Base-by-base conservation (phyloP, 345 rosid species). In the Salix arbutifolia region DNA sequence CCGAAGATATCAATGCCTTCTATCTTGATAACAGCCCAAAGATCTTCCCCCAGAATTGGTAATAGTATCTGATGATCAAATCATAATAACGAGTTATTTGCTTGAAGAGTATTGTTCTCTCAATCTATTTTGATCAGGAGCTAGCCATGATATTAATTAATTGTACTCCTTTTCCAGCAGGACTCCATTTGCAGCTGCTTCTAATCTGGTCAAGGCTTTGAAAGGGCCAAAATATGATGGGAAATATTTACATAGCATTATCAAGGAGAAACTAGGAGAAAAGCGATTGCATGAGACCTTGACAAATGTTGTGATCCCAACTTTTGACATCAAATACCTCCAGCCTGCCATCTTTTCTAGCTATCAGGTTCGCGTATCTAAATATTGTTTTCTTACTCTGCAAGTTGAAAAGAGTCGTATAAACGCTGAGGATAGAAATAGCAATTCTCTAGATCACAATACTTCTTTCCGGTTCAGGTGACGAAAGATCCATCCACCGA, bases 221-320 rank as follows among this genome's bases (percentile, higher is more conserved):
- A 18, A 58, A 2, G 96, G 96, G 69, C 97, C 97, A 0, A 84
- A 87, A 62, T 89, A 92, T 16, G 89, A 89, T 6, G 92, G 96
- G 35, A 74, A 84, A 52, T 89, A 87, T 72, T 78, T 92, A 56
- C 91, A 78, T 64, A 70, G 75, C 25, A 40, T 88, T 44, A 78
- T 90, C 8, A 82, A 65, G 78, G 83, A 83, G 40, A 84, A 80
- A 67, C 69, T 92, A 65, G 92, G 96, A 13, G 83, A 86, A 4
- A 74, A 53, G 56, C 79, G 81, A 42, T 58, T 92, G 81, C 81
- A 76, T 40, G 86, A 92, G 82, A 84, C 97, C 18, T 79, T 92
- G 70, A 90, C 97, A 23, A 89, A 91, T 14, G 85, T 92, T 28
- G 90, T 92, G 12, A 92, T 92, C 70, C 94, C 95, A 18, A 87